These are phyloP conservation scores for Fusarium verrucosum DNA, from an alignment of 2,329 filamentous ascomycete genomes.

Conservation along the genomic window DNA sequence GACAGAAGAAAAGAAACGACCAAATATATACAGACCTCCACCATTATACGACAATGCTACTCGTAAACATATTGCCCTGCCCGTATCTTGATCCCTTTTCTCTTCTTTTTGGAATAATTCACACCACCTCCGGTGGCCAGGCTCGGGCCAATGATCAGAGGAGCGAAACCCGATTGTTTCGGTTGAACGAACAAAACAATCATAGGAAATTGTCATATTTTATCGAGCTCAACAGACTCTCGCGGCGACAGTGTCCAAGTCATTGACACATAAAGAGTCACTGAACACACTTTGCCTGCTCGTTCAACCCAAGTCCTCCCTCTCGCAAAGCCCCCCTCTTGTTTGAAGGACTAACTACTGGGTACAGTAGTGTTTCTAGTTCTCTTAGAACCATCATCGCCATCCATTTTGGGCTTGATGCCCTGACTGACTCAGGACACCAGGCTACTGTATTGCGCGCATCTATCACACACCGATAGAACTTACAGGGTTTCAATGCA, in stretches of 20 bases:
- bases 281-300: constrained; percentile 6
- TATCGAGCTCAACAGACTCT: not conserved
- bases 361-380: constrained; percentile 2
- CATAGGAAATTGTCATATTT: not conserved
- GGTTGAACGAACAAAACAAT: constrained; percentile 5
- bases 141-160: constrained; percentile 2
- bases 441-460: constrained; percentile 13
- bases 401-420: constrained; percentile 19
- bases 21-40: constrained; percentile 17
- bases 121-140: not conserved
- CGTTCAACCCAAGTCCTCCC: not conserved
- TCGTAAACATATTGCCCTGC: constrained; percentile 12
- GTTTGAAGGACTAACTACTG: not conserved
- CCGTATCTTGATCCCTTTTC: not conserved
- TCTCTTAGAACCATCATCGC: not conserved
- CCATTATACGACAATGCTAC: constrained; percentile 32
- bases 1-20: constrained; percentile 2
- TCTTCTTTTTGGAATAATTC: not conserved
- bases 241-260: not conserved
- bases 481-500: constrained; percentile 22
- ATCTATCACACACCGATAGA: constrained; percentile 2
- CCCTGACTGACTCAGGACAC: constrained; percentile 29
- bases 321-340: not conserved
- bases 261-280: not conserved
- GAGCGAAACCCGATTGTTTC: constrained; percentile 10